Evolutionary conservation across 495 filamentous ascomycete genomes (phyloP), one percentile per base, ranked within the genome.

Genomic region (Acidomyces sp.): DNA sequence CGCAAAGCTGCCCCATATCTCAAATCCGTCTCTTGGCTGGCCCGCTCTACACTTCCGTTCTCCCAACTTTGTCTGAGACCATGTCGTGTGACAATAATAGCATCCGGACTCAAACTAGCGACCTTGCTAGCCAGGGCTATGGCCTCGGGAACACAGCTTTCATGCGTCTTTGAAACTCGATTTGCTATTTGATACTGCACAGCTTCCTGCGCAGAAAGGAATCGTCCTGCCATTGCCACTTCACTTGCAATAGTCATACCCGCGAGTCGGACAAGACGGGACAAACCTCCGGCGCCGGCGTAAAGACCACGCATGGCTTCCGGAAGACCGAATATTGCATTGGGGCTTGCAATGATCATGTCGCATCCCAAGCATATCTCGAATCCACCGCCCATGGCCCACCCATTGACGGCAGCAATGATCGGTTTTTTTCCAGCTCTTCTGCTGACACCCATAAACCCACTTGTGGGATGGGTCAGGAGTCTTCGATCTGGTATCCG

Each of bases 291-390:
- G 2, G 80, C 82, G 1, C 82, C 60, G 11, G 82, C 69, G 30
- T 76, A 72, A 13, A 87, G 76, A 5, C 82, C 82, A 24, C 78
- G 67, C 46, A 71, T 72, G 3, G 72, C 76, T 56, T 86, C 82
- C 0, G 82, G 81, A 3, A 86, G 60, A 6, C 62, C 65, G 49
- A 87, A 82, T 33, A 55, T 57, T 0, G 77, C 75, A 3, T 52
- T 38, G 4, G 58, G 48, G 3, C 68, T 62, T 13, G 79, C 79
- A 22, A 85, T 43, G 1, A 83, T 70, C 12, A 86, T 56, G 60
- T 88, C 82, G 52, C 70, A 72, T 43, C 84, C 85, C 2, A 76
- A 61, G 3, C 72, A 62, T 62, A 85, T 79, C 59, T 88, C 82
- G 41, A 77, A 72, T 1, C 82, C 82, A 31, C 82, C 82, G 12